phyloP scores from a whole-genome alignment of 495 filamentous ascomycete species.

The Delitschia confertaspora region DNA sequence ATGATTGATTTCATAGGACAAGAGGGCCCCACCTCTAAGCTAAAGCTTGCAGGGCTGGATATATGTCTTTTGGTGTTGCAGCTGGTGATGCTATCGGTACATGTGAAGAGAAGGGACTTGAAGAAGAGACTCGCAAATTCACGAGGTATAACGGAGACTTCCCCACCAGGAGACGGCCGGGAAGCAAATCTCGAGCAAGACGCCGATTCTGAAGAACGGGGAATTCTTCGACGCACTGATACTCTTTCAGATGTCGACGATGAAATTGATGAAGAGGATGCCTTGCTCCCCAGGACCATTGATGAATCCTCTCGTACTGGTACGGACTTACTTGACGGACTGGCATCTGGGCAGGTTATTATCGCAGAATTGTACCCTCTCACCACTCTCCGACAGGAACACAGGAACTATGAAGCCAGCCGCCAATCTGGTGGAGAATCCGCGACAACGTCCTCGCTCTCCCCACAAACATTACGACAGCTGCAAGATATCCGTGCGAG shows the following conservation, averaged over 20 bases:
- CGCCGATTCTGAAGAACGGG: slow-evolving; percentile 75
- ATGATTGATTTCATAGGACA: slow-evolving; percentile 86
- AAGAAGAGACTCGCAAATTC: slow-evolving; percentile 30
- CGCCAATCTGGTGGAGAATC: slow-evolving; percentile 6
- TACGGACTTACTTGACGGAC: slow-evolving; percentile 31
- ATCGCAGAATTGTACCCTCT: slow-evolving; percentile 62
- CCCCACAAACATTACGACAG: slow-evolving; percentile 14
- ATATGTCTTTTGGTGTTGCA: slow-evolving; percentile 57
- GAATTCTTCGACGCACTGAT: slow-evolving; percentile 44
- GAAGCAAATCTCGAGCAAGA: slow-evolving; percentile 47
- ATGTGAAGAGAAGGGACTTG: slow-evolving; percentile 57
- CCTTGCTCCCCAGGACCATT: slow-evolving; percentile 26
- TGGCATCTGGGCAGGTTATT: slow-evolving; percentile 57
- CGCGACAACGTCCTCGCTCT: not conserved
- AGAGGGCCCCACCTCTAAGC: slow-evolving; percentile 58
- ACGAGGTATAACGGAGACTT: slow-evolving; percentile 12
- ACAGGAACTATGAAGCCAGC: slow-evolving; percentile 52
- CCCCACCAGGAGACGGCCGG: not conserved
- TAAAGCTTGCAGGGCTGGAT: slow-evolving; percentile 57
- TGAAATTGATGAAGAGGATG: slow-evolving; percentile 35
- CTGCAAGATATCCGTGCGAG: slow-evolving; percentile 12
- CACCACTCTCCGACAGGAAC: slow-evolving; percentile 43
- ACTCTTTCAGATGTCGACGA: slow-evolving; percentile 20
- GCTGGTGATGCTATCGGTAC: slow-evolving; percentile 63
- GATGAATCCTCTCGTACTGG: slow-evolving; percentile 6